phyloP scores from a whole-genome alignment of 2,329 filamentous ascomycete species.

The Penicillium glabrum region DNA sequence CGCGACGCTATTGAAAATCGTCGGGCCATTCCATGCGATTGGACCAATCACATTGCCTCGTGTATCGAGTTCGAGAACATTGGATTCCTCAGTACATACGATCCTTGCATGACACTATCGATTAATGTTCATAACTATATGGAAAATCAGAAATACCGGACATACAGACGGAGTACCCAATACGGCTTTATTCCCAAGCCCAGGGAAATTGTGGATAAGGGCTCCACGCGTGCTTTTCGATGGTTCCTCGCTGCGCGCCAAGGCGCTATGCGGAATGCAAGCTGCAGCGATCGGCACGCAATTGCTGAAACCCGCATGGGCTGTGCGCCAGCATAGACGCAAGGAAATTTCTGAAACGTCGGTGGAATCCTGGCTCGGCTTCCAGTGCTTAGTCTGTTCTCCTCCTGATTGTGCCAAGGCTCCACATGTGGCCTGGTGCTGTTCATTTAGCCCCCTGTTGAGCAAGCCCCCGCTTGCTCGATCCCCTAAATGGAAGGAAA shows the following conservation, averaged over 20 bases:
- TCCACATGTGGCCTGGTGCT: background rate
- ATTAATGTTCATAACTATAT: background rate
- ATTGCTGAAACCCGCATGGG: slow-evolving; percentile 17
- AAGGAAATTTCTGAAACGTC: slow-evolving; percentile 23
- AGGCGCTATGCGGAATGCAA: slow-evolving; percentile 17
- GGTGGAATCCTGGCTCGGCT: slow-evolving; percentile 15
- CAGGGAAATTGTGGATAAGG: slow-evolving; percentile 1
- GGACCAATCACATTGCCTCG: slow-evolving; percentile 8
- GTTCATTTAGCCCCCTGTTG: background rate
- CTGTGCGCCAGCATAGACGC: slow-evolving; percentile 8
- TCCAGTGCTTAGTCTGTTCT: background rate
- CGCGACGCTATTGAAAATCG: slow-evolving; percentile 15
- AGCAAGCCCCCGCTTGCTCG: background rate
- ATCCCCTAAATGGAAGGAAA: background rate
- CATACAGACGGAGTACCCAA: background rate
- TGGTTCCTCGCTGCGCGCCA: slow-evolving; percentile 13
- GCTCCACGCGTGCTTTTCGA: slow-evolving; percentile 4
- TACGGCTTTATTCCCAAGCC: background rate
- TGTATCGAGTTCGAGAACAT: slow-evolving; percentile 7
- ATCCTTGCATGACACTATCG: slow-evolving; percentile 10
- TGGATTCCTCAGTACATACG: slow-evolving; percentile 2
- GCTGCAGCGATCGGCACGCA: slow-evolving; percentile 18
- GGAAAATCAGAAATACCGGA: background rate
- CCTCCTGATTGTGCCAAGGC: background rate
- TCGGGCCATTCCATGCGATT: slow-evolving; percentile 1